Evolutionary conservation across 352 stramenopile species (phyloP).

Genomic region (Pythium pyrilobum): DNA sequence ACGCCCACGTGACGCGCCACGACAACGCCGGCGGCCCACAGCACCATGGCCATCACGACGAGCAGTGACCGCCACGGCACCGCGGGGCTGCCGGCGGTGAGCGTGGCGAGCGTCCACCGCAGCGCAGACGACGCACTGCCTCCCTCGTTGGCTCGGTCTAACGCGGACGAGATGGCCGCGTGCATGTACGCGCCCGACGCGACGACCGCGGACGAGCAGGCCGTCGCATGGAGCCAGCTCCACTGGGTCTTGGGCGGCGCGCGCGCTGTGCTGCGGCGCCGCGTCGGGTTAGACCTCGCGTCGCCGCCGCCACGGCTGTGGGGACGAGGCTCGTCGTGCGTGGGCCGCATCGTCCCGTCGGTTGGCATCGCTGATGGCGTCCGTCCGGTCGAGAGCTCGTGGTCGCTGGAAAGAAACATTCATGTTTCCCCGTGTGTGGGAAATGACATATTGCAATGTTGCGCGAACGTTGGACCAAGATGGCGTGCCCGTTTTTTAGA

Average conservation of each 20-base stretch:
- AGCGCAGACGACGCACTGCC: not conserved
- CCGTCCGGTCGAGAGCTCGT: too few species aligned
- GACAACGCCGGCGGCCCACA: slow-evolving; percentile 43
- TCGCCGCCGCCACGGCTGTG: not conserved
- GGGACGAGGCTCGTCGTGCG: not conserved
- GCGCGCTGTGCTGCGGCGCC: not conserved
- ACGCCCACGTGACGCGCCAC: slow-evolving; percentile 40
- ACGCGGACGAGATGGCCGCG: slow-evolving; percentile 28
- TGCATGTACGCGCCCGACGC: slow-evolving; percentile 71
- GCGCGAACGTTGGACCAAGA: slow-evolving; percentile 5
- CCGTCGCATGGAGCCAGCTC: slow-evolving; percentile 70
- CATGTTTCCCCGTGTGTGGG: not conserved
- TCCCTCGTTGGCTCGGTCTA: slow-evolving; percentile 26
- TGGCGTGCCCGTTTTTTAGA: slow-evolving; percentile 1
- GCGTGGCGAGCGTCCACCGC: not conserved
- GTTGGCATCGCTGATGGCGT: too few species aligned
- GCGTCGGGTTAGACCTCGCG: not conserved
- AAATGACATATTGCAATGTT: not conserved
- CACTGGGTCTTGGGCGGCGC: slow-evolving; percentile 21
- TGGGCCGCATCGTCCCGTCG: not conserved
- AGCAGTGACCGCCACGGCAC: slow-evolving; percentile 40
- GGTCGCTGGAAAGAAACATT: not conserved
- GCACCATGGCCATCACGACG: slow-evolving; percentile 28
- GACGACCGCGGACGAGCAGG: slow-evolving; percentile 62
- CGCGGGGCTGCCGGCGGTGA: slow-evolving; percentile 15